Conservation (phyloP, 805 yeast genomes). For the Cyberlindnera subsufficiens region DNA sequence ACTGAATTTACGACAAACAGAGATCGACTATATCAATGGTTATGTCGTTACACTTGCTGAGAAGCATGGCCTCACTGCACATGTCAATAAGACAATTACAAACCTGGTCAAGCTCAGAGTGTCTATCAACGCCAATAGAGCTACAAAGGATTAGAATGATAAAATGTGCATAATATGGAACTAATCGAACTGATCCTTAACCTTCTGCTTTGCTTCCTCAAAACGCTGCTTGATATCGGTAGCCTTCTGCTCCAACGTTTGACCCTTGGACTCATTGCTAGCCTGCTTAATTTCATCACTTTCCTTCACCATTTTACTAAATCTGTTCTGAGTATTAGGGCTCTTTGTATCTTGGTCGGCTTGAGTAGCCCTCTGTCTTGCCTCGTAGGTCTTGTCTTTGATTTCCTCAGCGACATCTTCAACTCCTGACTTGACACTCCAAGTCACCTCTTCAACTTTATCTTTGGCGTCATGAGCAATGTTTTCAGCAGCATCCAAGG, state of each 20-base stretch:
- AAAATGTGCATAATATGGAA: not conserved
- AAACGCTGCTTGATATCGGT: constrained; percentile 1
- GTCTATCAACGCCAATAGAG: constrained; percentile 14
- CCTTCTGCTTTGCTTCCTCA: constrained; percentile 10
- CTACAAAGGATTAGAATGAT: not conserved
- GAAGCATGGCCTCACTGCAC: constrained; percentile 29
- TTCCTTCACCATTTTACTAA: not conserved
- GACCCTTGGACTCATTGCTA: not conserved
- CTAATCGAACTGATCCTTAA: constrained; percentile 1
- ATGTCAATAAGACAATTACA: constrained; percentile 28
- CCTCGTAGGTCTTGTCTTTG: constrained; percentile 1
- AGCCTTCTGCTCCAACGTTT: not conserved
- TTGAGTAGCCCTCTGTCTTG: not conserved
- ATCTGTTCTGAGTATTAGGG: constrained; percentile 1
- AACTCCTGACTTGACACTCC: constrained; percentile 4
- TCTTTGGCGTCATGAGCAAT: constrained; percentile 10
- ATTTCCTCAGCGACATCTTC: not conserved
- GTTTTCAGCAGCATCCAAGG: constrained; percentile 15
- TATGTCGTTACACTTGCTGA: constrained; percentile 56
- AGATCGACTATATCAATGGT: constrained; percentile 81
- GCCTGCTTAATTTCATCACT: constrained; percentile 2
- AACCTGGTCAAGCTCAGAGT: constrained; percentile 30
- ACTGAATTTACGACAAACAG: constrained; percentile 50
- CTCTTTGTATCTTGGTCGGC: constrained; percentile 1
- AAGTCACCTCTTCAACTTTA: constrained; percentile 7